Percentiles rank a stretch among this genome's conserved stretches.
Evolutionary conservation across 495 filamentous ascomycete species (phyloP).

Genomic region (Penicillium alfredii): DNA sequence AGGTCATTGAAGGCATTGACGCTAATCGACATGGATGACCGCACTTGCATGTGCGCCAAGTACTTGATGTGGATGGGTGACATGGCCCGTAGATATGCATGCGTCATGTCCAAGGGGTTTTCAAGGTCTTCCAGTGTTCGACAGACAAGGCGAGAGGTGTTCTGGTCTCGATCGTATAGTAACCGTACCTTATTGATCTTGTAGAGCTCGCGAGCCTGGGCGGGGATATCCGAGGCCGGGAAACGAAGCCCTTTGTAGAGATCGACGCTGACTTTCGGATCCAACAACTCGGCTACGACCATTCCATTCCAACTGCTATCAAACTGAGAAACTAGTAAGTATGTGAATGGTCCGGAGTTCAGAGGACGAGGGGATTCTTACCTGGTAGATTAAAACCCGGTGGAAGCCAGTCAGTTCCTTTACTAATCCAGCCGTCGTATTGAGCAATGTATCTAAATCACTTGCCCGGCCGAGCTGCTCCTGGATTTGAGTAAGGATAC

Average conservation of each 20-base stretch:
- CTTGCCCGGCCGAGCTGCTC: constrained; percentile 42
- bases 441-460: constrained; percentile 51
- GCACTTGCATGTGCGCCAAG: constrained; percentile 81
- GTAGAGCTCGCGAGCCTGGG: constrained; percentile 75
- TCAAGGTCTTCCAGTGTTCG: constrained; percentile 69
- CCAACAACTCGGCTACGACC: constrained; percentile 83
- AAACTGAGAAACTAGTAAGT: no score
- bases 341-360: no score
- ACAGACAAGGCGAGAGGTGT: constrained; percentile 72
- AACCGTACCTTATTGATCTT: constrained; percentile 48
- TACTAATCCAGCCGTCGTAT: constrained; percentile 33
- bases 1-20: constrained; percentile 79
- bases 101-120: constrained; percentile 74
- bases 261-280: constrained; percentile 73
- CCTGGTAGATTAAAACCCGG: constrained; percentile 90
- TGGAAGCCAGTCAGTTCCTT: constrained; percentile 89
- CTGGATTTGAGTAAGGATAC: constrained; percentile 68
- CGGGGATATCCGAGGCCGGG: constrained; percentile 85
- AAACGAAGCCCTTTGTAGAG: constrained; percentile 89
- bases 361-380: no score
- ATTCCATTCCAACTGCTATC: constrained; percentile 76
- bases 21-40: constrained; percentile 91
- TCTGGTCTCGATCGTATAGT: constrained; percentile 34
- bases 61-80: constrained; percentile 89
- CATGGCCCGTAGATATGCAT: constrained; percentile 78